Base-by-base conservation (phyloP, 768 basidiomycete genomes). In the Boletus vermiculosoides region DNA sequence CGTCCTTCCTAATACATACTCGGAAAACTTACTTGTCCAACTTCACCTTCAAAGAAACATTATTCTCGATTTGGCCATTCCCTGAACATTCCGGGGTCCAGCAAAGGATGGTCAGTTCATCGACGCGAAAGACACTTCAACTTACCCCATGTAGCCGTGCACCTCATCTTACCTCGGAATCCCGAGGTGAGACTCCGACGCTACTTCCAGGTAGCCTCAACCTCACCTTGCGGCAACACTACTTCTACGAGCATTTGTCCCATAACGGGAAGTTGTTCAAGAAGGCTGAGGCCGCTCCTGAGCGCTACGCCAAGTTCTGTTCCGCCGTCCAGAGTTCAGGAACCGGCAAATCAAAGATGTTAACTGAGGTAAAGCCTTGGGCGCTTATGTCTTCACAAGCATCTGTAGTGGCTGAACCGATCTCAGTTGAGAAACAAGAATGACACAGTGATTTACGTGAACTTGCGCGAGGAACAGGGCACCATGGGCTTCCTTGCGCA, bases 311-410 rank as follows among this genome's bases (percentile, higher is more conserved):
- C 52, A 54, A 39, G 28, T 41, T 54, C 8, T 60, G 44, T 20
- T 54, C 57, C 23, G 30, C 53, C 5, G 44, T 54, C 4, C 52
- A 60, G n/a, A 51, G 39, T 15, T 55, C 49, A 1, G 49, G 58
- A 0, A 60, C 58, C 0, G 50, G 60, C 0, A 55, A 50, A 23
- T 55, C 59, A 13, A 51, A 45, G 22, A 33, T 55, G 40, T 9
- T 55, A 1, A 36, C 45, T 0, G 49, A 60, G 45, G 58, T 60
- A 50, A 13, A 11, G 5, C n/a, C n/a, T n/a, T n/a, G 11, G 5
- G 7, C 25, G 5, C 13, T 2, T 8, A 4, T 28, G 41, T 36
- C 37, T 16, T 36, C 40, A n/a, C 31, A 5, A 6, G n/a, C 8
- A 7, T 34, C 3, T 20, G 6, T 5, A 2, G 1, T 13, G 3